Percentiles rank a stretch among this genome's conserved stretches.
phyloP scores from a whole-genome alignment of 2,329 filamentous ascomycete genomes.

The Penicillium sp. region DNA sequence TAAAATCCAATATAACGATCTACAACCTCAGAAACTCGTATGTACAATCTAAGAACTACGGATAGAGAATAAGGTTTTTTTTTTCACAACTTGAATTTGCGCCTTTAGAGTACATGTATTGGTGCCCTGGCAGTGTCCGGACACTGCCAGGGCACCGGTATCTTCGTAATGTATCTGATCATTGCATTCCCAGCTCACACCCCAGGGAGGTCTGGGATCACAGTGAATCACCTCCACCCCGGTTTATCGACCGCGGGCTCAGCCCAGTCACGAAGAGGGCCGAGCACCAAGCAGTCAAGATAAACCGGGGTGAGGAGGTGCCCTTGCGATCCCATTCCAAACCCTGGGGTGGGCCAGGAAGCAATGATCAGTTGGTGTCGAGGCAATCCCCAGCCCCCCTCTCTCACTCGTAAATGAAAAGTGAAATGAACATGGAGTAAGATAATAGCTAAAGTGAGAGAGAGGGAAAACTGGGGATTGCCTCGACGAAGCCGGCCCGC shows the following conservation, averaged over 20 bases:
- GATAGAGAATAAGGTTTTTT: not conserved
- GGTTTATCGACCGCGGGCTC: not conserved
- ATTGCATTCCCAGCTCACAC: not conserved
- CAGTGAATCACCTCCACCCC: not conserved
- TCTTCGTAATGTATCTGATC: conserved; percentile 5
- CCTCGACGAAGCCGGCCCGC: conserved; percentile 12
- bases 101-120: conserved; percentile 8
- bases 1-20: not conserved
- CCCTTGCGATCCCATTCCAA: not conserved
- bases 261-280: not conserved
- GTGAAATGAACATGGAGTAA: conserved; percentile 2
- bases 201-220: not conserved
- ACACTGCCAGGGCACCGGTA: not conserved
- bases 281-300: not conserved
- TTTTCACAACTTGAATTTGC: not conserved
- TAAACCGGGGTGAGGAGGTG: not conserved
- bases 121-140: not conserved
- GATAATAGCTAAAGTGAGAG: conserved; percentile 9
- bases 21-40: not conserved
- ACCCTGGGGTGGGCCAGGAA: not conserved
- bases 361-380: conserved; percentile 1
- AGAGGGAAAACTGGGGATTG: conserved; percentile 3
- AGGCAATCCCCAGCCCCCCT: not conserved
- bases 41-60: not conserved
- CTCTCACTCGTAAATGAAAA: not conserved